Conservation (phyloP, 2,329 filamentous ascomycete genomes). For the Paraphaeosphaeria sporulosa region DNA sequence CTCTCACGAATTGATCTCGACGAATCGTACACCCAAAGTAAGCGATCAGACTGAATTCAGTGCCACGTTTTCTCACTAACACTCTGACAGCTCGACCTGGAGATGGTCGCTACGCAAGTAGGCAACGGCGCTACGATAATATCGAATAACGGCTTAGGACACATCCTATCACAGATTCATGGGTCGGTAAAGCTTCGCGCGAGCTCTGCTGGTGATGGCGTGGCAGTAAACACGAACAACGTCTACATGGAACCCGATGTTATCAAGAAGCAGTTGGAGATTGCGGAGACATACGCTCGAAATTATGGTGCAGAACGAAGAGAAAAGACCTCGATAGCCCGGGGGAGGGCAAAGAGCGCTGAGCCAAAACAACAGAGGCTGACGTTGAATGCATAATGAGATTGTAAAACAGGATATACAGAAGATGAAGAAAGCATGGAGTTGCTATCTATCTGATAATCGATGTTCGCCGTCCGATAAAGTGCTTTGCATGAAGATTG, state of each 20-base stretch:
- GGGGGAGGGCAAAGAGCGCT: not conserved
- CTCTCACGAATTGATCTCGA: not conserved
- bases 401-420: too few species aligned
- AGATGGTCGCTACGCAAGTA: not conserved
- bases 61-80: not conserved
- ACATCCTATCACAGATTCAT: not conserved
- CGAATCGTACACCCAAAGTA: not conserved
- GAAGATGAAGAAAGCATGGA: not conserved
- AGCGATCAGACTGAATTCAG: not conserved
- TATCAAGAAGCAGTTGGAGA: constrained; percentile 2
- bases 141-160: not conserved
- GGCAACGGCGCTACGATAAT: constrained; percentile 1
- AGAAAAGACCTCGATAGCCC: not conserved
- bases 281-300: constrained; percentile 3
- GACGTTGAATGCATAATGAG: too few species aligned
- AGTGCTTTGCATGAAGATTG: not conserved
- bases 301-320: not conserved
- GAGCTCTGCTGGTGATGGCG: not conserved
- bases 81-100: not conserved
- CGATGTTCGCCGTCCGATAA: not conserved
- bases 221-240: not conserved
- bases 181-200: not conserved
- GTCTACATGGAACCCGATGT: not conserved
- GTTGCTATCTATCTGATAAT: not conserved
- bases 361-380: not conserved